A percentile compares a stretch with the other conserved stretches of the same genome.
phyloP scores from a whole-genome alignment of 352 stramenopile species.

The Aphanomyces astaci region DNA sequence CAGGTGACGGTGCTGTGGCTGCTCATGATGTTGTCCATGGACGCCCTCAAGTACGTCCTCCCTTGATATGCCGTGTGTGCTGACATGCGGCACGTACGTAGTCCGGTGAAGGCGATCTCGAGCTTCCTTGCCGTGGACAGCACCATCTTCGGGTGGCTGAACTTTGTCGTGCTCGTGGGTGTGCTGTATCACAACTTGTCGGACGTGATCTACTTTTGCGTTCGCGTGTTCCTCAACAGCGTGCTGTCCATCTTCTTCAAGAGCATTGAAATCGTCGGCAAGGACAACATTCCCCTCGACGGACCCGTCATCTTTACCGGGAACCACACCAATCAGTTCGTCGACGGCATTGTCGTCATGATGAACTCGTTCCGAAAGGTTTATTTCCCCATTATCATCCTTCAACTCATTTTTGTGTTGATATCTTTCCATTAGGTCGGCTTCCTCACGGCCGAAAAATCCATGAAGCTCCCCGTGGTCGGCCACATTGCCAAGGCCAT shows the following conservation, averaged over 20 bases:
- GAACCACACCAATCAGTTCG: constrained; percentile 99
- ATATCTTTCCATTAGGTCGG: constrained; percentile 42
- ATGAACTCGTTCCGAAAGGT: constrained; percentile 91
- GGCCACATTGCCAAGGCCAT: constrained; percentile 92
- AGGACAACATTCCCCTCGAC: constrained; percentile 93
- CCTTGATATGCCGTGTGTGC: neutral
- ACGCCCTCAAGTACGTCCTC: constrained; percentile 75
- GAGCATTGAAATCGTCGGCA: constrained; percentile 93
- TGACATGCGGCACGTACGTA: constrained; percentile 20
- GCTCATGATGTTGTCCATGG: constrained; percentile 70
- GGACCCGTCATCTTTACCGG: constrained; percentile 96
- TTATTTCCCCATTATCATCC: neutral
- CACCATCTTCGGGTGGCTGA: constrained; percentile 58
- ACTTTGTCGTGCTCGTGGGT: constrained; percentile 53
- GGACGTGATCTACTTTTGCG: constrained; percentile 71
- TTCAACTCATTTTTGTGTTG: neutral
- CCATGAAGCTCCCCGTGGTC: constrained; percentile 89
- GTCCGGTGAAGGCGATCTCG: constrained; percentile 74
- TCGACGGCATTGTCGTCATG: constrained; percentile 95
- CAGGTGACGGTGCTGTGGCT: constrained; percentile 70
- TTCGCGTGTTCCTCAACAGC: constrained; percentile 93
- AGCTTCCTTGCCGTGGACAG: constrained; percentile 59
- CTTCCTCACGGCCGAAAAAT: constrained; percentile 98
- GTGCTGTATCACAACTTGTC: constrained; percentile 68
- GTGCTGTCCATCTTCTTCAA: constrained; percentile 98